A percentile compares a stretch with the other conserved stretches of the same genome.
phyloP scores from a whole-genome alignment of 139 green algal species.

The Ettlia oleoabundans region DNA sequence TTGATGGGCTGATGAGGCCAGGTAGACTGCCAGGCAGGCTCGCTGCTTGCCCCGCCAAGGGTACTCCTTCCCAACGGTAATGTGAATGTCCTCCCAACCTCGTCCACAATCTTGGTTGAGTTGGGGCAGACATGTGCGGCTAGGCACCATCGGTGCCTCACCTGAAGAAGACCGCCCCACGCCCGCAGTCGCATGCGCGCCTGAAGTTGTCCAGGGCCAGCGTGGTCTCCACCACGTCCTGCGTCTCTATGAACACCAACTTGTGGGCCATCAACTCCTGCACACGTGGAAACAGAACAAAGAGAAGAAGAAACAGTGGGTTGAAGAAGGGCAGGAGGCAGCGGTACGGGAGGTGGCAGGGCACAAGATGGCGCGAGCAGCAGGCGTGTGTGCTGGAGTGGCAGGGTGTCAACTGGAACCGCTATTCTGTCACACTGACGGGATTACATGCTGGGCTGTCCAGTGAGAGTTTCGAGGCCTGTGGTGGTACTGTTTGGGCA shows the following conservation, averaged over 20 bases:
- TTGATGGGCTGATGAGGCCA: no score
- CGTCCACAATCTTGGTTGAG: no score
- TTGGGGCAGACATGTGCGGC: background rate
- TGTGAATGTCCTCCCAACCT: no score
- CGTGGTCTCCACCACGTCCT: constrained; percentile 98
- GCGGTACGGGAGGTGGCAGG: background rate
- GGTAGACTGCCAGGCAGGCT: no score
- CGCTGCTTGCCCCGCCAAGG: no score
- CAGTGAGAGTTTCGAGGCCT: no score
- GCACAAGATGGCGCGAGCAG: no score
- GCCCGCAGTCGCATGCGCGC: constrained; percentile 94
- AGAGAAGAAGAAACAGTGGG: background rate
- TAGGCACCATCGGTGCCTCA: background rate
- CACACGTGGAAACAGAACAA: background rate
- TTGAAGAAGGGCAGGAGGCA: background rate
- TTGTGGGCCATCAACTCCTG: constrained; percentile 95
- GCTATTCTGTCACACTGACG: no score
- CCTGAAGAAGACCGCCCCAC: constrained; percentile 95
- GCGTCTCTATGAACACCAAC: constrained; percentile 98
- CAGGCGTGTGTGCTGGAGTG: no score
- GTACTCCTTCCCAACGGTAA: no score
- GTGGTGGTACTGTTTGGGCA: background rate
- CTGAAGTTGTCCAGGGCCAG: constrained; percentile 98
- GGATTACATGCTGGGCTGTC: no score
- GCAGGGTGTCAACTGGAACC: no score